These are phyloP conservation scores for Uronychia setigera DNA, from an alignment of 73 alveolate genomes.

Conservation along the genomic window DNA sequence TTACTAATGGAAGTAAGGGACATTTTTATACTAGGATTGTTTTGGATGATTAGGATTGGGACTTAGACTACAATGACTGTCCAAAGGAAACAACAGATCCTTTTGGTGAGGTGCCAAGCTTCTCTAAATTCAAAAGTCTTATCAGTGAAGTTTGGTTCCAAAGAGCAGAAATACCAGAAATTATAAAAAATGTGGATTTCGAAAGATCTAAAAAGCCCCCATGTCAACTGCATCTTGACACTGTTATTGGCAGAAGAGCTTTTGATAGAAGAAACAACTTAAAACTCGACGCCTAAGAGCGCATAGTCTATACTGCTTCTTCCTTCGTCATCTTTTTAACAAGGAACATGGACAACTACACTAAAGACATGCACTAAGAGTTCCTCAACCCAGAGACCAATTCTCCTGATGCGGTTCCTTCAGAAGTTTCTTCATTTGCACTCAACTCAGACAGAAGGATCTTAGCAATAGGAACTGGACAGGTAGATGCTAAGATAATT, in stretches of 20 bases:
- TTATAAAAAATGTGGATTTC: conserved; percentile 60
- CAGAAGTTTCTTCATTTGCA: conserved; percentile 75
- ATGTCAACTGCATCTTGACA: conserved; percentile 47
- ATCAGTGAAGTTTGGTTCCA: conserved; percentile 59
- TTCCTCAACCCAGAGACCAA: conserved; percentile 39
- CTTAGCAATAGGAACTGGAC: conserved; percentile 71
- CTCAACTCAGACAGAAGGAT: conserved; percentile 68
- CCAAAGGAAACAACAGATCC: conserved; percentile 54
- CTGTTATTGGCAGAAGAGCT: conserved; percentile 90
- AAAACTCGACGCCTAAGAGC: conserved; percentile 86
- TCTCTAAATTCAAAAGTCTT: conserved; percentile 54
- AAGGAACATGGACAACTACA: conserved; percentile 45
- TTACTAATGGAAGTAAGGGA: conserved; percentile 34
- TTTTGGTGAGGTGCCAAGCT: conserved; percentile 59
- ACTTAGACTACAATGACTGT: conserved; percentile 39
- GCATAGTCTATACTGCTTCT: conserved; percentile 87
- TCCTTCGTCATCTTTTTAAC: conserved; percentile 64
- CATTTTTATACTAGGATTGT: conserved; percentile 19
- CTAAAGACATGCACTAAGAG: conserved; percentile 32
- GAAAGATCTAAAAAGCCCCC: conserved; percentile 48
- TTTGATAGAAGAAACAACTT: conserved; percentile 89
- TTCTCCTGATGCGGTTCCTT: conserved; percentile 12
- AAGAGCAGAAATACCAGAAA: conserved; percentile 68
- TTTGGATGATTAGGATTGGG: conserved; percentile 69
- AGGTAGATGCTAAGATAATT: conserved; percentile 67